These are phyloP conservation scores for Aquilaria sinensis DNA, from an alignment of 345 rosid genomes.

Conservation along the genomic window DNA sequence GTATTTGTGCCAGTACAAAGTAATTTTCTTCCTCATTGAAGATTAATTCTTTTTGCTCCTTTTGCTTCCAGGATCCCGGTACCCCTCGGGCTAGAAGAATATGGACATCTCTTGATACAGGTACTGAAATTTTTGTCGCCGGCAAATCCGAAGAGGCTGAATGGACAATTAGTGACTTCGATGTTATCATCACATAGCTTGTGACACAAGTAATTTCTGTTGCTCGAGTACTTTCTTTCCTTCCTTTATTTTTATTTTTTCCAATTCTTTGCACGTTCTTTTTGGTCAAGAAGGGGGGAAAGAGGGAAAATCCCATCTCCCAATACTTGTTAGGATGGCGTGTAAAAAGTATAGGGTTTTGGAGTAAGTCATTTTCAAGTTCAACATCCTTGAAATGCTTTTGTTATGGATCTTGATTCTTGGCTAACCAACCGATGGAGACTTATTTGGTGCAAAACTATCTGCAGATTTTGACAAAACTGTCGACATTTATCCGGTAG, in stretches of 20 bases:
- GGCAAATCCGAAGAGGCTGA: slow-evolving; percentile 45
- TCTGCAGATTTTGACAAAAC: too few relatives aligned
- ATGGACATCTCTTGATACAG: slow-evolving; percentile 62
- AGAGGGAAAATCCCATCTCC: too few relatives aligned
- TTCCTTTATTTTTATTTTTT: background rate
- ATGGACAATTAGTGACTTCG: slow-evolving; percentile 53
- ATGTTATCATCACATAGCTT: slow-evolving; percentile 31
- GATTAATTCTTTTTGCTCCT: slow-evolving; percentile 2
- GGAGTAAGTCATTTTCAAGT: too few relatives aligned
- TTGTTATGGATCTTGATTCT: too few relatives aligned
- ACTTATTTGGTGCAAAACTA: too few relatives aligned
- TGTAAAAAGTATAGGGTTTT: too few relatives aligned
- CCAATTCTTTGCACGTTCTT: background rate
- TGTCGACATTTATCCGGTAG: too few relatives aligned
- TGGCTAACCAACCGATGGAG: too few relatives aligned
- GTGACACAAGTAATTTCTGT: too few relatives aligned
- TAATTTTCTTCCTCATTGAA: background rate
- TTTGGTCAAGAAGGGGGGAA: background rate
- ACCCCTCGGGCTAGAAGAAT: slow-evolving; percentile 54
- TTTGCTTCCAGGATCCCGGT: slow-evolving; percentile 46
- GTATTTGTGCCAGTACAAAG: background rate
- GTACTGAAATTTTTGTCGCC: slow-evolving; percentile 52
- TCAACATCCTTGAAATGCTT: too few relatives aligned
- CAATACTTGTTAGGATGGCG: too few relatives aligned
- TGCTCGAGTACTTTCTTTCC: background rate